phyloP scores from a whole-genome alignment of 495 filamentous ascomycete genomes.

The Podospora pseudoanserina region DNA sequence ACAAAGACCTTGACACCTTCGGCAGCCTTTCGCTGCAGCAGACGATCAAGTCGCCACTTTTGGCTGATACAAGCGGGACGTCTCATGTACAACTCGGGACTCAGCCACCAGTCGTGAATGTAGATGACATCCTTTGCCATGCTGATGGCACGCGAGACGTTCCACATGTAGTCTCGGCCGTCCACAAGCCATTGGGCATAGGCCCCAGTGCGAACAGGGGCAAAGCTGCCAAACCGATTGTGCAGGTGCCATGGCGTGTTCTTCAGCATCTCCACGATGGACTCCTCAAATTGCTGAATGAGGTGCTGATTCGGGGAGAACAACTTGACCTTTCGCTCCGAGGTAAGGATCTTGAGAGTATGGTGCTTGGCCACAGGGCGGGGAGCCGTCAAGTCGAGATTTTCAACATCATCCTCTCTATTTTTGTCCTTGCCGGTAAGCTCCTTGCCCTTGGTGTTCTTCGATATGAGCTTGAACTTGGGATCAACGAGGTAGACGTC shows the following conservation, averaged over 20 bases:
- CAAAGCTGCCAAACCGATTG: conserved; percentile 91
- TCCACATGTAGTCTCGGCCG: conserved; percentile 98
- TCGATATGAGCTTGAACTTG: conserved; percentile 72
- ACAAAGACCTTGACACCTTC: conserved; percentile 98
- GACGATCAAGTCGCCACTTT: conserved; percentile 93
- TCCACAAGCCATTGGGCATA: conserved; percentile 98
- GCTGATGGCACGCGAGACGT: conserved; percentile 92
- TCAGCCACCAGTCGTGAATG: conserved; percentile 99
- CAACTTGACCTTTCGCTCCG: conserved; percentile 85
- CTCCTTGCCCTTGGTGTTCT: conserved; percentile 65
- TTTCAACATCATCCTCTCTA: conserved; percentile 33
- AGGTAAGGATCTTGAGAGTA: conserved; percentile 75
- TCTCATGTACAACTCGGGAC: conserved; percentile 93
- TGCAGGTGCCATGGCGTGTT: conserved; percentile 74
- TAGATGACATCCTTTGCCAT: conserved; percentile 99
- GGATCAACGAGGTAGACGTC: conserved; percentile 95
- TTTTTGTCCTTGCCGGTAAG: conserved; percentile 57
- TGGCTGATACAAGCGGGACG: conserved; percentile 94
- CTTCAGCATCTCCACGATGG: conserved; percentile 76
- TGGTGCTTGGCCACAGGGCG: conserved; percentile 67
- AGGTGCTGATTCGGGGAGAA: conserved; percentile 87
- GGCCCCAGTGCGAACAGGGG: conserved; percentile 78
- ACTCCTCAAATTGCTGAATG: conserved; percentile 88
- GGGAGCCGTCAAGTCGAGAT: conserved; percentile 50
- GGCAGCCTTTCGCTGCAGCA: conserved; percentile 88